Evolutionary conservation across 768 basidiomycete genomes (phyloP).

Genomic region (Agrocybe chaxingu): DNA sequence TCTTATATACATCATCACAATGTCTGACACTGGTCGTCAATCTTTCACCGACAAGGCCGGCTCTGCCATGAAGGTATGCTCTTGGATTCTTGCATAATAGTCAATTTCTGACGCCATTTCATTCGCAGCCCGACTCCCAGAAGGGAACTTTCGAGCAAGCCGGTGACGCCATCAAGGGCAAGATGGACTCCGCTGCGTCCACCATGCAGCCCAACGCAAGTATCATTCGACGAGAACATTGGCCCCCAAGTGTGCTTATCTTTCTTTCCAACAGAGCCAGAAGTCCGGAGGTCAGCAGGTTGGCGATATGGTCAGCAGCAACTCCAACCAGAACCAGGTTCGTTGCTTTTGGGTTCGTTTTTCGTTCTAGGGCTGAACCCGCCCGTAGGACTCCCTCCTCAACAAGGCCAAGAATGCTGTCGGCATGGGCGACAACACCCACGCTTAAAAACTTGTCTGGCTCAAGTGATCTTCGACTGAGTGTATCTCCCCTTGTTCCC

Average conservation of each 20-base stretch:
- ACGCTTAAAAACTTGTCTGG: conserved; percentile 8
- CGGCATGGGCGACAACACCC: conserved; percentile 38
- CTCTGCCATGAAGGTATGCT: conserved; percentile 45
- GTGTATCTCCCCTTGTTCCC: too few relatives aligned
- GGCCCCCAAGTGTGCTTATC: background rate
- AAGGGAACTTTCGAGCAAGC: conserved; percentile 52
- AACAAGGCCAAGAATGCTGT: conserved; percentile 53
- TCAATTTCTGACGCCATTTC: background rate
- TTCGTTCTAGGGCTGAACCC: background rate
- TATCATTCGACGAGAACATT: background rate
- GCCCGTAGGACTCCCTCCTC: conserved; percentile 34
- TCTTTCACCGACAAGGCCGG: conserved; percentile 55
- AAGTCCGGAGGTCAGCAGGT: conserved; percentile 49
- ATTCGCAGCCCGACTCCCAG: conserved; percentile 51
- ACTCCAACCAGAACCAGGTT: conserved; percentile 45
- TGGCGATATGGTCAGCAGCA: conserved; percentile 45
- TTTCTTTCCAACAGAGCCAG: conserved; percentile 32
- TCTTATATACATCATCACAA: conserved; percentile 21
- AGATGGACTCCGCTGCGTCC: conserved; percentile 43
- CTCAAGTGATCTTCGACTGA: background rate
- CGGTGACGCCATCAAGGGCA: conserved; percentile 46
- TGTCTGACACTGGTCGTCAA: conserved; percentile 59
- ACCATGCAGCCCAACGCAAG: conserved; percentile 47
- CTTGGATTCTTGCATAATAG: background rate
- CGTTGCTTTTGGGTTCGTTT: conserved; percentile 2